phyloP scores from a whole-genome alignment of 805 yeast genomes.

The Lachancea waltii region DNA sequence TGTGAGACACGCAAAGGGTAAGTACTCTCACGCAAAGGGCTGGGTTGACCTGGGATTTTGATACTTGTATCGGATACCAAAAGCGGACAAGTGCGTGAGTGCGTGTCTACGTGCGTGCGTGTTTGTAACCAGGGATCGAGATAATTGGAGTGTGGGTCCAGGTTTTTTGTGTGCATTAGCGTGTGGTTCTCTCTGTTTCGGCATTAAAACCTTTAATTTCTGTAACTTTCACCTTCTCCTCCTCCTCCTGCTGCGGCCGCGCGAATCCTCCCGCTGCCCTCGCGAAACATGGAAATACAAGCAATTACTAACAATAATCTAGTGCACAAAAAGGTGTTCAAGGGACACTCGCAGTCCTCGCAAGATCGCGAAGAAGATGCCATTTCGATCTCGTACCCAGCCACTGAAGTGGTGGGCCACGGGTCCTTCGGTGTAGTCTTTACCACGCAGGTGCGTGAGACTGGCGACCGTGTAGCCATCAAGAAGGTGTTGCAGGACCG shows the following conservation, averaged over 20 bases:
- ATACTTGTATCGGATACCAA: background rate
- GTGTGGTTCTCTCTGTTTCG: too few relatives aligned
- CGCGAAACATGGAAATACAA: constrained; percentile 6
- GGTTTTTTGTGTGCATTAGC: too few relatives aligned
- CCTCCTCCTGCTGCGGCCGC: background rate
- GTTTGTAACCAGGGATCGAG: too few relatives aligned
- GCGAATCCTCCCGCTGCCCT: background rate
- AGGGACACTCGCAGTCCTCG: constrained; percentile 13
- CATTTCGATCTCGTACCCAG: constrained; percentile 62
- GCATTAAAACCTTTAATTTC: too few relatives aligned
- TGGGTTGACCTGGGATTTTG: background rate
- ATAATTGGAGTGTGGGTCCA: too few relatives aligned
- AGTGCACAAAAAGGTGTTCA: constrained; percentile 29
- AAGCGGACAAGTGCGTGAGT: too few relatives aligned
- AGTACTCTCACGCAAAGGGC: background rate
- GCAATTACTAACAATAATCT: constrained; percentile 20
- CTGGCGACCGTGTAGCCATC: constrained; percentile 80
- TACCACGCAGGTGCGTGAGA: constrained; percentile 69
- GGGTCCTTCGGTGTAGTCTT: constrained; percentile 99
- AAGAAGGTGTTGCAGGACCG: constrained; percentile 95
- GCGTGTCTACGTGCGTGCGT: too few relatives aligned
- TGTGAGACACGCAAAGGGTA: background rate
- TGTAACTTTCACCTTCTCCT: background rate
- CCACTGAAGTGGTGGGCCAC: constrained; percentile 89
- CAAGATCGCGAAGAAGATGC: constrained; percentile 4